phyloP scores from a whole-genome alignment of 345 rosid genomes.

The Litchi chinensis region DNA sequence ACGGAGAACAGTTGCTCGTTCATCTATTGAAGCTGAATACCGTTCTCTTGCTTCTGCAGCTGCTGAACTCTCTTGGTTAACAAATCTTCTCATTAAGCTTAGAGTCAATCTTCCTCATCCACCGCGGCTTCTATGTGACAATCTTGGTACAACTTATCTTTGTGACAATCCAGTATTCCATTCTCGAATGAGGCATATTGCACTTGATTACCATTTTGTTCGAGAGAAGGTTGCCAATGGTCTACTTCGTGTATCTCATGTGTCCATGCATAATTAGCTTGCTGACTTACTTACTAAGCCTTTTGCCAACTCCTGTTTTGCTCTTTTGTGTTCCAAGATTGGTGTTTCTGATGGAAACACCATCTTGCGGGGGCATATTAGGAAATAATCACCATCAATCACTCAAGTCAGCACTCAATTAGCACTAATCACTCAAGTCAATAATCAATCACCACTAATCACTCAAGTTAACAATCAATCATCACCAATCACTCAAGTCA shows the following conservation, averaged over 20 bases:
- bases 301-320: neutral
- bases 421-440: no score
- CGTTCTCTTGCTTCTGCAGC: neutral
- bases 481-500: no score
- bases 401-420: no score
- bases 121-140: neutral
- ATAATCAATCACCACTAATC: no score
- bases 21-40: neutral
- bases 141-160: neutral
- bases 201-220: neutral
- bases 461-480: no score
- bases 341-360: neutral
- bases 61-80: neutral
- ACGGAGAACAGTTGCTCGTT: neutral
- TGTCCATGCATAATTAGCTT: neutral
- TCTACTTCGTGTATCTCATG: neutral
- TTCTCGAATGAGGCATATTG: neutral
- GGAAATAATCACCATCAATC: no score
- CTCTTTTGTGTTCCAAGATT: neutral
- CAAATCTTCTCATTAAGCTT: neutral
- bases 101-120: neutral
- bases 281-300: neutral
- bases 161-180: neutral
- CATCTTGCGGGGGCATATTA: neutral
- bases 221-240: conserved; percentile 1